Evolutionary conservation across 2,329 filamentous ascomycete genomes (phyloP).

Genomic region (Exophiala aquamarina): DNA sequence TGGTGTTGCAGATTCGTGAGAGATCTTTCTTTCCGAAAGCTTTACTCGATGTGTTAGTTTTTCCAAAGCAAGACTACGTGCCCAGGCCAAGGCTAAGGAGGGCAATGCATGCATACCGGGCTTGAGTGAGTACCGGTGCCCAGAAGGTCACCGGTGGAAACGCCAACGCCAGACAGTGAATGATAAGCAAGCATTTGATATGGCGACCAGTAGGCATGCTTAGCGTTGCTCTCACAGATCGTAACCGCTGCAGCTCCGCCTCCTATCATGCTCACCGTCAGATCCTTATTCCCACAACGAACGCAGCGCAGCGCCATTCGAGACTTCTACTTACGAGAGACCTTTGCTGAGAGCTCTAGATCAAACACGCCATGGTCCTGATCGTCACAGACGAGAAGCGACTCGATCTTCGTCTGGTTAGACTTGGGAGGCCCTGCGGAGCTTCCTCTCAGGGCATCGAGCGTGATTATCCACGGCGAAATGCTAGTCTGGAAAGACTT

Average conservation of each 20-base stretch:
- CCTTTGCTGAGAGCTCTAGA: conserved; percentile 2
- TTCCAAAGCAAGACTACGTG: no score
- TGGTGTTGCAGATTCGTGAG: no score
- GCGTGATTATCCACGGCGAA: conserved; percentile 62
- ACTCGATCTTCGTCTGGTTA: neutral
- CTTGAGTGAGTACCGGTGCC: conserved; percentile 8
- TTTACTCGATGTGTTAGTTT: no score
- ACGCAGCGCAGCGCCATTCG: no score
- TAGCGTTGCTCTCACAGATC: no score
- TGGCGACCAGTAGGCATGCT: conserved; percentile 11
- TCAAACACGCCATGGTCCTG: conserved; percentile 8
- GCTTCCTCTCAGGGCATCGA: conserved; percentile 50
- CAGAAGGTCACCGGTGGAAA: conserved; percentile 7
- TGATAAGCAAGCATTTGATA: conserved; percentile 9
- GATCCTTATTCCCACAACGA: no score
- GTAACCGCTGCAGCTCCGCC: no score
- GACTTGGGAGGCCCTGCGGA: neutral
- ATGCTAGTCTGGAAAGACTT: conserved; percentile 62
- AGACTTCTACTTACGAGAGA: conserved; percentile 8
- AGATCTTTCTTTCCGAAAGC: no score
- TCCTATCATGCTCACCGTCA: no score
- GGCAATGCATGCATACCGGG: no score
- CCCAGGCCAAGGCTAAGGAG: no score
- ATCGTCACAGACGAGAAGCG: conserved; percentile 3
- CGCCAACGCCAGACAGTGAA: conserved; percentile 1